phyloP scores from a whole-genome alignment of 2,329 filamentous ascomycete species.

The Fusarium mundagurra region DNA sequence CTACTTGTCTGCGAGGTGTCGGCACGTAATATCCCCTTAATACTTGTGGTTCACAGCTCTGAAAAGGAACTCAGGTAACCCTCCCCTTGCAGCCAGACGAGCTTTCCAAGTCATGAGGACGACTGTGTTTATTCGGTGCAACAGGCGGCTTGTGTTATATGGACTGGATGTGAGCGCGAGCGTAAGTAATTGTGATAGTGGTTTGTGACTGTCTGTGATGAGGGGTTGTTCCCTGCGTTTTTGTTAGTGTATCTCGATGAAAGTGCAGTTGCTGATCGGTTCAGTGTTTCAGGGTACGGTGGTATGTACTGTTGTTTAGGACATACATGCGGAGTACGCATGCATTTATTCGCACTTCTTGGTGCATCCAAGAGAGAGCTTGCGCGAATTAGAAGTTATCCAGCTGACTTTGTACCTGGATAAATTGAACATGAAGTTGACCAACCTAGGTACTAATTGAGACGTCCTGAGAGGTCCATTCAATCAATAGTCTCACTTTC shows the following conservation, averaged over 20 bases:
- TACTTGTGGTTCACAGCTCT: conserved; percentile 10
- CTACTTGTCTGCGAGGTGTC: background rate
- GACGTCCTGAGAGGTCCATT: background rate
- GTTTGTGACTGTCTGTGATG: conserved; percentile 12
- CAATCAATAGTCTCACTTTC: conserved; percentile 14
- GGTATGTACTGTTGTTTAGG: conserved; percentile 7
- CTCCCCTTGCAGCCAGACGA: conserved; percentile 4
- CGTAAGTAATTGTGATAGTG: conserved; percentile 11
- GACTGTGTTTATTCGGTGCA: conserved; percentile 13
- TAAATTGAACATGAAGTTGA: background rate
- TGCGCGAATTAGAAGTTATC: conserved; percentile 23
- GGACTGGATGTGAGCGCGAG: background rate
- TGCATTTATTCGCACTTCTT: conserved; percentile 16
- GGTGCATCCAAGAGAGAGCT: conserved; percentile 7
- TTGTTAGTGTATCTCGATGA: conserved; percentile 5
- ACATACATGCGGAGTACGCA: conserved; percentile 18
- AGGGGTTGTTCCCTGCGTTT: background rate
- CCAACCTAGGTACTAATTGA: background rate
- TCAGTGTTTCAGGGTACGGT: conserved; percentile 17
- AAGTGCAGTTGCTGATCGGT: conserved; percentile 3
- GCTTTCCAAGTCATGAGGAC: conserved; percentile 33
- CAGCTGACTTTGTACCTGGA: conserved; percentile 11
- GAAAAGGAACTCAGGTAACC: conserved; percentile 7
- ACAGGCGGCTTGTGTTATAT: conserved; percentile 13
- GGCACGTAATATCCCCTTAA: background rate